Base-by-base conservation (phyloP, 208 protist species). In the Trypanosoma cruzi region DNA sequence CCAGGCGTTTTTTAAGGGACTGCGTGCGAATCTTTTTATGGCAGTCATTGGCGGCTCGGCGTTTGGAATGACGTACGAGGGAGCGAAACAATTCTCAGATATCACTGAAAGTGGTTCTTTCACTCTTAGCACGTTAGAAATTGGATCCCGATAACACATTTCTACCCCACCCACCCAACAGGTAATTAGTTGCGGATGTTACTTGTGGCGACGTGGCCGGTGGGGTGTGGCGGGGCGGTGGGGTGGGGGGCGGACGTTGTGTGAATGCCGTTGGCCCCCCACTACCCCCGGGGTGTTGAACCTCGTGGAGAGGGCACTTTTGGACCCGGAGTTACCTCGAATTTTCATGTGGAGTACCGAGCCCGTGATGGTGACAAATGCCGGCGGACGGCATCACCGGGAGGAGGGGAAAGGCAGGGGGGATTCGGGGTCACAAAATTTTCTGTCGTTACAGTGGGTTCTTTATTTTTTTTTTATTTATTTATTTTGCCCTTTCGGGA, bases 41-140 rank as follows among this genome's bases (percentile, higher is more conserved):
- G 81, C 68, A 10, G 77, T 81, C 26, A 50, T 91, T 26, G 89
- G 86, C 28, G 89, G 89, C 18, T 88, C 79, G 37, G 84, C 82
- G 1, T 94, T 94, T 70, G 89, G 86, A 26, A 64, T 89, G 64
- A 88, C 86, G 14, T 94, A 94, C 68, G 89, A 94, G 68, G 86
- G 84, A 63, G 81, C 81, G 1, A 91, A 90, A 62, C 67, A 92
- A 67, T 82, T 94, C 54, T 92, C 89, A 10, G 89, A 94, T 68
- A 89, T 56, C 34, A 65, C 63, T 28, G 28, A 49, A 56, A 61
- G 29, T 14, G 37, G 32, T 54, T 58, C 20, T 52, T 8, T 26
- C 3, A 18, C 48, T 11, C 18, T 26, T 52, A 52, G 22, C 22
- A 26, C 22, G 22, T 6, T 24, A n/a, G 48, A 11, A 8, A 24